These are phyloP conservation scores for Mycena epipterygia DNA, from an alignment of 768 basidiomycete genomes.

Conservation along the genomic window DNA sequence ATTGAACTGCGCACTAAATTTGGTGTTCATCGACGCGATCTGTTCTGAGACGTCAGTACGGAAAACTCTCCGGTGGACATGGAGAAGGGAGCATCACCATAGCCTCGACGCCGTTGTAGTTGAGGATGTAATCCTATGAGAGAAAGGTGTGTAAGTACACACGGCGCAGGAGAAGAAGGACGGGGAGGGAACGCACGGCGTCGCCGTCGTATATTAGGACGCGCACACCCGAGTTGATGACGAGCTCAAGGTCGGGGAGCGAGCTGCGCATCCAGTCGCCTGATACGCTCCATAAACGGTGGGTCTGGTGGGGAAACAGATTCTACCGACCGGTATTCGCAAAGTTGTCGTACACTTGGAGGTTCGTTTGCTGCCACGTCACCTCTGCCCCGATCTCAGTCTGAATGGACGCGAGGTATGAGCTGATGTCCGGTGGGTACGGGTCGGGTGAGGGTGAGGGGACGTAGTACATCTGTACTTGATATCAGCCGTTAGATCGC, in stretches of 20 bases:
- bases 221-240: slow-evolving; percentile 58
- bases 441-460: slow-evolving; percentile 57
- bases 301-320: neutral
- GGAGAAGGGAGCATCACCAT: slow-evolving; percentile 49
- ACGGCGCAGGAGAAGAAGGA: neutral
- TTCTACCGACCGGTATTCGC: slow-evolving; percentile 56
- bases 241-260: slow-evolving; percentile 47
- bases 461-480: slow-evolving; percentile 64
- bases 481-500: neutral
- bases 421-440: slow-evolving; percentile 61
- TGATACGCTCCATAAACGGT: no score
- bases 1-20: slow-evolving; percentile 47
- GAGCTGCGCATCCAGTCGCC: slow-evolving; percentile 73
- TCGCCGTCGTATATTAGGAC: slow-evolving; percentile 59
- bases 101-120: slow-evolving; percentile 57
- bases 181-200: slow-evolving; percentile 37
- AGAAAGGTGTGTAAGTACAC: neutral
- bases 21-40: slow-evolving; percentile 44
- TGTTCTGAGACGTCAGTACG: neutral
- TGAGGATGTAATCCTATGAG: slow-evolving; percentile 54
- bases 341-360: slow-evolving; percentile 61
- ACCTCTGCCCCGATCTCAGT: slow-evolving; percentile 59
- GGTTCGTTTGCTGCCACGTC: slow-evolving; percentile 57
- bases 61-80: neutral
- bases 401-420: slow-evolving; percentile 46